Conservation (phyloP, 2,329 filamentous ascomycete species). For the Davidsoniella eucalypti region DNA sequence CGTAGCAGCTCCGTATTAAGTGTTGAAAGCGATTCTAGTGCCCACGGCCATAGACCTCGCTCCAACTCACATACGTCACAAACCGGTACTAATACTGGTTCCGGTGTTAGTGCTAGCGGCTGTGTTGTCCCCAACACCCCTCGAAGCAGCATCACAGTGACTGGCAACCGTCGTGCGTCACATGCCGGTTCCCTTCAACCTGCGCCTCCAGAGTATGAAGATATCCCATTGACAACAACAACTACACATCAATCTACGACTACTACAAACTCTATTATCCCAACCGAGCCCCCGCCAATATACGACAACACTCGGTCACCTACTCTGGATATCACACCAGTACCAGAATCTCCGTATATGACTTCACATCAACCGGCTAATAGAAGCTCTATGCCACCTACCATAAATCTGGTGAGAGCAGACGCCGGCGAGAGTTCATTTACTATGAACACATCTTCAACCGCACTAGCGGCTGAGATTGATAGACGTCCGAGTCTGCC, state of each 20-base stretch:
- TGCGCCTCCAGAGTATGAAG: constrained; percentile 9
- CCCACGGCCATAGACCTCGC: constrained; percentile 23
- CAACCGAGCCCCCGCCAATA: constrained; percentile 30
- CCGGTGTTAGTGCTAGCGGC: no score
- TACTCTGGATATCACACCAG: no score
- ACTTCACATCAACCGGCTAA: no score
- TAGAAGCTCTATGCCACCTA: no score
- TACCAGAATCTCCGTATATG: no score
- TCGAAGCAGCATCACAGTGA: constrained; percentile 6
- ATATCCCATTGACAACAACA: constrained; percentile 14
- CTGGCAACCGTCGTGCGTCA: constrained; percentile 4
- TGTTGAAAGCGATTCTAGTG: constrained; percentile 27
- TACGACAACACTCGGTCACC: constrained; percentile 27
- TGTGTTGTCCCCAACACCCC: neutral
- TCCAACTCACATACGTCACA: constrained; percentile 18
- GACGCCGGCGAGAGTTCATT: no score
- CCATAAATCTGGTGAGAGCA: no score
- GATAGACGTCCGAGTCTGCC: neutral
- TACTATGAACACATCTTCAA: no score
- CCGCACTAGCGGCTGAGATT: no score
- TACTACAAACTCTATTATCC: constrained; percentile 22
- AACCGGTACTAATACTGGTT: neutral
- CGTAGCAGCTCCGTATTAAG: constrained; percentile 40
- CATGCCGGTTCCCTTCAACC: neutral
- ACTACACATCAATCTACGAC: constrained; percentile 12